Evolutionary conservation across 2,329 filamentous ascomycete species (phyloP), one percentile per base, ranked within the genome.

Genomic region (Taxawa tesnikishii): DNA sequence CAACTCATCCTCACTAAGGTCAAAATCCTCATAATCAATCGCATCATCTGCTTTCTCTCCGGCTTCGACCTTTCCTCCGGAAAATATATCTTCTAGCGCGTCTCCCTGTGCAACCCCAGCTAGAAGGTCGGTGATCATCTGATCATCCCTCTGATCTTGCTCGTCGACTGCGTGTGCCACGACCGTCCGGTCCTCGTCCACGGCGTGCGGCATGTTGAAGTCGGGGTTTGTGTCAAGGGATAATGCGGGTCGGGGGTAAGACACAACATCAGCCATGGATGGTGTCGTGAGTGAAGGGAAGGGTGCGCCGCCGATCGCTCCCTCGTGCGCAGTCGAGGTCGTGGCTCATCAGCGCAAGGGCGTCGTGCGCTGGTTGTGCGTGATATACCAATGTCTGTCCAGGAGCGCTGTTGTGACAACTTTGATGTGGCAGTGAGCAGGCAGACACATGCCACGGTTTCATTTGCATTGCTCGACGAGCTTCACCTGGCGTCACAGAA

Each of bases 41-140:
- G 90, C 90, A 58, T 96, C 83, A 38, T 85, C 85, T 33, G 85
- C 88, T 57, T 98, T 98, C 54, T 84, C 80, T 13, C 67, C 69
- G 32, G 53, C 44, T 32, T 65, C 62, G 32, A 68, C 54, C 32
- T 55, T 49, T 11, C 41, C 31, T 24, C 39, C 40, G 32, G 48
- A 43, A 19, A 49, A 49, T 23, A 56, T 33, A 18, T 46, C 47
- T 4, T 44, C 19, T 32, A n/a, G 45, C 6, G 36, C 45, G 17
- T 44, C 43, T 13, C 39, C 41, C 8, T 43, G 40, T 7, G 41
- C 44, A 10, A 45, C 42, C 15, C 39, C 44, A 23, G 41, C 41
- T 32, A 55, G 38, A 28, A 51, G 50, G 16, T 42, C 37, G 18
- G 38, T 33, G 38, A 53, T 52, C 31, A 47, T 42, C 15, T 39